Conservation (phyloP, 2,329 filamentous ascomycete species). For the Hypoxylon sp. region DNA sequence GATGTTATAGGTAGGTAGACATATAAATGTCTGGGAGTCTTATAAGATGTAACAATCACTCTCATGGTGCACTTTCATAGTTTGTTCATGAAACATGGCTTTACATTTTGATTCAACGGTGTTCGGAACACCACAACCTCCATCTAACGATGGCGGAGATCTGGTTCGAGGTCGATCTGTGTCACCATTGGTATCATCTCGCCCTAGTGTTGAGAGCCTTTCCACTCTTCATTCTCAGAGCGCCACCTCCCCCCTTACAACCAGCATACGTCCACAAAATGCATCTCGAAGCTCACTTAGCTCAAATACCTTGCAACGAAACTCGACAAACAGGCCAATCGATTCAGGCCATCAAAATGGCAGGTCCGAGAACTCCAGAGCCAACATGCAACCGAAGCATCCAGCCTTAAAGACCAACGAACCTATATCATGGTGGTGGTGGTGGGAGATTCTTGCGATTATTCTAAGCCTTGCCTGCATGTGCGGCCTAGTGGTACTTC, state of each 20-base stretch:
- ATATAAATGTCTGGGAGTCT: not conserved
- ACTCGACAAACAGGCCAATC: not conserved
- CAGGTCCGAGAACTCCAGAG: not conserved
- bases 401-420: not conserved
- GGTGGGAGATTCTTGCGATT: slow-evolving; percentile 45
- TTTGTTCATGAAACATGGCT: not conserved
- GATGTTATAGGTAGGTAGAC: no score
- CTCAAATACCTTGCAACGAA: not conserved
- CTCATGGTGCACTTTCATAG: not conserved
- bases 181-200: not conserved
- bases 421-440: slow-evolving; percentile 42
- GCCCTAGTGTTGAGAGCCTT: not conserved
- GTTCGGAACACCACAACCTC: not conserved
- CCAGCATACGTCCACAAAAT: not conserved
- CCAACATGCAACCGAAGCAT: not conserved
- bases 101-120: not conserved
- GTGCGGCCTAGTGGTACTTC: slow-evolving; percentile 24
- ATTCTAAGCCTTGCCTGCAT: slow-evolving; percentile 38
- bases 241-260: not conserved
- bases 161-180: not conserved
- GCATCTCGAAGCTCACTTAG: not conserved
- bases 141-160: not conserved
- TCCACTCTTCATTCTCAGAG: not conserved
- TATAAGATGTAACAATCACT: not conserved
- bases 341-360: not conserved